Percentiles rank a stretch among this genome's conserved stretches.
phyloP scores from a whole-genome alignment of 1,284 basidiomycete genomes.

The Macrocystidia cucumis region DNA sequence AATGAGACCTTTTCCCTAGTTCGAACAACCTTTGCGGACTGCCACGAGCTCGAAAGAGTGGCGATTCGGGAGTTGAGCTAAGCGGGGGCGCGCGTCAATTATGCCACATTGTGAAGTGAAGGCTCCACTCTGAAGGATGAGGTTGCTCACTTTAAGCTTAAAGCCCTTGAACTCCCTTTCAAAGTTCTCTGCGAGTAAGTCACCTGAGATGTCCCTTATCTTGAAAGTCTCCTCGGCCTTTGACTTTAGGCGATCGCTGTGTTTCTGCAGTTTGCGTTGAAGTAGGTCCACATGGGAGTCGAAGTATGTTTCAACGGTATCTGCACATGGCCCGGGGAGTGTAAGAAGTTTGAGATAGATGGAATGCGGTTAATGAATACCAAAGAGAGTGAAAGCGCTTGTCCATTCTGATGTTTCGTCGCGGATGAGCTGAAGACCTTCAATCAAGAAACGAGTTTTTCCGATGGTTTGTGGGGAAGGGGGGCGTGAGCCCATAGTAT shows the following conservation, averaged over 20 bases:
- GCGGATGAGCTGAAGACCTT: constrained; percentile 34
- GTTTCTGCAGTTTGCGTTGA: constrained; percentile 81
- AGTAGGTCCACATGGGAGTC: constrained; percentile 88
- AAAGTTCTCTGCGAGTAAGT: constrained; percentile 64
- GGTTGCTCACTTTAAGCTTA: constrained; percentile 43
- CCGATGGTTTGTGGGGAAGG: constrained; percentile 27
- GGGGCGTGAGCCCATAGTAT: constrained; percentile 27
- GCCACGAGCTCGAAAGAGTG: constrained; percentile 69
- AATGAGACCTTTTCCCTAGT: constrained; percentile 90
- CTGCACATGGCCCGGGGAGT: constrained; percentile 32
- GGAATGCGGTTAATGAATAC: constrained; percentile 35
- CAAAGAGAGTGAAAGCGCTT: constrained; percentile 62
- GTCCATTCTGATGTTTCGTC: constrained; percentile 36
- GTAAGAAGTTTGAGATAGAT: constrained; percentile 9
- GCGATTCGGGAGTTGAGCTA: constrained; percentile 75
- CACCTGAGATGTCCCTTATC: constrained; percentile 61
- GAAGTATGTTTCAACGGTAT: constrained; percentile 86
- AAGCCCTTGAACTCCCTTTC: constrained; percentile 82
- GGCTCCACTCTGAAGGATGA: neutral
- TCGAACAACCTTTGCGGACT: constrained; percentile 85
- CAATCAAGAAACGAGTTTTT: constrained; percentile 34
- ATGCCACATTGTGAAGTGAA: constrained; percentile 6
- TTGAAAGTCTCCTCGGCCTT: constrained; percentile 66
- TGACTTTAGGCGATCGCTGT: constrained; percentile 74
- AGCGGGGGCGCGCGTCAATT: no score